Percentiles rank a stretch among this genome's conserved stretches.
Conservation (phyloP, 148 eudicot genomes). For the Rhododendron kiyosumense region DNA sequence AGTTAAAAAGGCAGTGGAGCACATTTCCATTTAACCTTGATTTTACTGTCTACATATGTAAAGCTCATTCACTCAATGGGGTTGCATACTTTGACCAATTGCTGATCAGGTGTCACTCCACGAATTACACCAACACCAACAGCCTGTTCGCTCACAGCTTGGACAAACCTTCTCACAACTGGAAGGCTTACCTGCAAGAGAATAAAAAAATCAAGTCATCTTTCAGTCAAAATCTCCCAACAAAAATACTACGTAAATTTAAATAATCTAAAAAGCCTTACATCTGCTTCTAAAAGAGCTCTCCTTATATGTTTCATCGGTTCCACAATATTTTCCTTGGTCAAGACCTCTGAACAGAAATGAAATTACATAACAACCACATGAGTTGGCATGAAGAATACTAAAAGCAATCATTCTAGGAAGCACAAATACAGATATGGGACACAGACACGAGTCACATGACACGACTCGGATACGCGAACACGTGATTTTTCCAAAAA, state of each 20-base stretch:
- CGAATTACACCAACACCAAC: conserved; percentile 81
- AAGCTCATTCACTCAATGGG: background rate
- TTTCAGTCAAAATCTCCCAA: background rate
- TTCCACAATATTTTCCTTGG: conserved; percentile 91
- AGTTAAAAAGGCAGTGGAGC: background rate
- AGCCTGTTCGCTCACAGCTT: conserved; percentile 83
- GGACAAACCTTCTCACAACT: conserved; percentile 93
- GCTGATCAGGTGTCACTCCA: conserved; percentile 97
- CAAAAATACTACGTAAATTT: background rate
- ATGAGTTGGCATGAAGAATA: background rate
- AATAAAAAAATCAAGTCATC: background rate
- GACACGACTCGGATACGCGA: no score
- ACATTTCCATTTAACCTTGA: background rate
- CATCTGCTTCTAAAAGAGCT: conserved; percentile 98
- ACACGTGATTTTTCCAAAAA: no score
- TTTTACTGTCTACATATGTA: background rate
- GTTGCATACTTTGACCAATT: conserved; percentile 81
- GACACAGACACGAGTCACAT: no score
- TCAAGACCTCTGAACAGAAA: conserved; percentile 66
- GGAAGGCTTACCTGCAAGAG: conserved; percentile 92
- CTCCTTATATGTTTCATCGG: conserved; percentile 97
- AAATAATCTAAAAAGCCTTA: conserved; percentile 27
- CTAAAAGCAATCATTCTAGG: background rate
- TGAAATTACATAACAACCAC: background rate
- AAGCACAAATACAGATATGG: no score